Evolutionary conservation across 352 stramenopile species (phyloP), one percentile per base, ranked within the genome.

Genomic region (Pythium rhizo-oryzae): DNA sequence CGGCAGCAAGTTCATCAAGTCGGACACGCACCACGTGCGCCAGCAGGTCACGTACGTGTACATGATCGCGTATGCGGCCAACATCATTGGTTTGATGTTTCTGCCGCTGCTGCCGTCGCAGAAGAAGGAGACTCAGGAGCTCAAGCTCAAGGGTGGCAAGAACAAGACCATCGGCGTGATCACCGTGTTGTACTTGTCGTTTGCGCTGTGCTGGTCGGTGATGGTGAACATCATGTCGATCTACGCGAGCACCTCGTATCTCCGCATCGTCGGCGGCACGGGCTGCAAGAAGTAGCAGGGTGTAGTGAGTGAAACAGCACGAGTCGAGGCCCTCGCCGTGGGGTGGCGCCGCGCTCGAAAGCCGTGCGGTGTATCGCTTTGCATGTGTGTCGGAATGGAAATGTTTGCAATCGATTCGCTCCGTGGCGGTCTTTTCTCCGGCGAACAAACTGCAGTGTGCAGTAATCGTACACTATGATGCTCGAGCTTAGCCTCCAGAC

Each of bases 161-260:
- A 71, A 39, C 59, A 67, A 65, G 44, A 18, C 51, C 33, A 52
- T 70, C 16, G 69, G 69, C 41, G 43, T 21, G 15, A 43, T 72
- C 52, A 72, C 66, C 13, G 58, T 79, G 30, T 51, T 60, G 12
- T 67, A 67, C 55, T 47, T 79, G 7, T 25, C 52, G 15, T 54
- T 74, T 52, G 60, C 56, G 16, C 35, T 74, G 33, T 60, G 41
- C 46, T 78, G 61, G 39, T 59, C 71, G 13, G 25, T 75, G 30
- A 71, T 62, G 65, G 23, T 71, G 33, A 72, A 76, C 60, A 67
- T 67, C 50, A 67, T 76, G 63, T 72, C 62, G n/a, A 76, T 76
- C 39, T 72, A 70, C 66, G 56, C 67, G 16, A 65, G 49, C 33
- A 77, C 71, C 46, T 64, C 56, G 57, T 78, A 67, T 46, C 54